Conservation (phyloP, 2,329 filamentous ascomycete genomes). For the Arthroderma uncinatum region DNA sequence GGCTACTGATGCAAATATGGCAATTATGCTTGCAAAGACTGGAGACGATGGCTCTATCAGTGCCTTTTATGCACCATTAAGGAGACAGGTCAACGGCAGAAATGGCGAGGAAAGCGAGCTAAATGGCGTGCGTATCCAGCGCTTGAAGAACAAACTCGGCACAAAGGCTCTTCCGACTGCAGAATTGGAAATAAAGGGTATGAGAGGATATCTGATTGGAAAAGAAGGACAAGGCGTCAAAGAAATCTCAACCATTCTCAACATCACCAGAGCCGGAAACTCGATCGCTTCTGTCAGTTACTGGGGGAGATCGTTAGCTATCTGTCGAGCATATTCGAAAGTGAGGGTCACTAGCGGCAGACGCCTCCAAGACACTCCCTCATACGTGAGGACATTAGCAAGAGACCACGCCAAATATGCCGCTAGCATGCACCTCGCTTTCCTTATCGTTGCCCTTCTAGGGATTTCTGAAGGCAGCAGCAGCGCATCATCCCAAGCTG, state of each 20-base stretch:
- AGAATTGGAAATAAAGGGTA: slow-evolving; percentile 54
- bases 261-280: slow-evolving; percentile 46
- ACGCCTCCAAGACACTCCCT: slow-evolving; percentile 30
- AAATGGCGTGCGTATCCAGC: slow-evolving; percentile 57
- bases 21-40: slow-evolving; percentile 52
- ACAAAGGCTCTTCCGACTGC: slow-evolving; percentile 60
- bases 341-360: slow-evolving; percentile 29
- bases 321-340: slow-evolving; percentile 33
- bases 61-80: slow-evolving; percentile 55
- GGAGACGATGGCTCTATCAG: slow-evolving; percentile 40
- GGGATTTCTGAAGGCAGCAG: slow-evolving; percentile 24
- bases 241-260: slow-evolving; percentile 58
- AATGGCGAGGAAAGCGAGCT: slow-evolving; percentile 32
- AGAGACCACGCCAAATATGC: slow-evolving; percentile 31
- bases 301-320: slow-evolving; percentile 32
- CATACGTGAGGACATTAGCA: slow-evolving; percentile 32
- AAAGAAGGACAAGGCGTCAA: slow-evolving; percentile 54
- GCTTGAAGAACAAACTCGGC: slow-evolving; percentile 62
- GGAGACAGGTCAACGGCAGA: slow-evolving; percentile 25
- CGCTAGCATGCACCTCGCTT: slow-evolving; percentile 28
- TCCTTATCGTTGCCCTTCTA: slow-evolving; percentile 28
- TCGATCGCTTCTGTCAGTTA: slow-evolving; percentile 28
- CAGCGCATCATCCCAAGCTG: slow-evolving; percentile 12
- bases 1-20: slow-evolving; percentile 54
- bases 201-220: slow-evolving; percentile 56